Percentiles rank a stretch among this genome's conserved stretches.
Conservation (phyloP, 2,329 filamentous ascomycete genomes). For the Magnaporthales sp. region DNA sequence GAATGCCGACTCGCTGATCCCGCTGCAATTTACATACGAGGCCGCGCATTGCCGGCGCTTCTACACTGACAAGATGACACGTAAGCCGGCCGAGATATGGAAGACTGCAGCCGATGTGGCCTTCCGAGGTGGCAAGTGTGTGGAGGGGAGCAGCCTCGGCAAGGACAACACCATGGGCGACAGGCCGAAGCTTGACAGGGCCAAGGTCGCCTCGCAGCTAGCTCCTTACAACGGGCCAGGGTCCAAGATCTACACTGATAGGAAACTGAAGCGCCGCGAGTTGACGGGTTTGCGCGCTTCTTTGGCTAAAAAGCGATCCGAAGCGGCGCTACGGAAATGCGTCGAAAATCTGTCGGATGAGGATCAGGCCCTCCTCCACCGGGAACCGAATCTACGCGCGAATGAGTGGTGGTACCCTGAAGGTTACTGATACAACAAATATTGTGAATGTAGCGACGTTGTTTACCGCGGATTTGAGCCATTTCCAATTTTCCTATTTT, state of each 20-base stretch:
- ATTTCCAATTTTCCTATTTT: background rate
- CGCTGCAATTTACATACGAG: constrained; percentile 40
- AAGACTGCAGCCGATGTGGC: constrained; percentile 31
- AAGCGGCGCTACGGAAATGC: background rate
- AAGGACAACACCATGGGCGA: background rate
- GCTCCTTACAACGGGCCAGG: constrained; percentile 5
- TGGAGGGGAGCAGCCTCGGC: constrained; percentile 2
- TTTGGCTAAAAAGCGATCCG: background rate
- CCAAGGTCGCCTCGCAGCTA: background rate
- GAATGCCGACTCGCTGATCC: constrained; percentile 26
- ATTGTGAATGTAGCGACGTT: too few relatives aligned
- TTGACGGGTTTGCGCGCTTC: background rate
- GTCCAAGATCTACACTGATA: background rate
- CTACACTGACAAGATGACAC: constrained; percentile 39
- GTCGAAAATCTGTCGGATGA: background rate
- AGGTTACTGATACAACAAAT: background rate
- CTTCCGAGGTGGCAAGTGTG: constrained; percentile 11
- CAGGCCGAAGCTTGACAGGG: constrained; percentile 2
- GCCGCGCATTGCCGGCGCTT: constrained; percentile 41
- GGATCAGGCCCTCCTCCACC: background rate
- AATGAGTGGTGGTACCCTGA: background rate
- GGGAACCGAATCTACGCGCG: background rate
- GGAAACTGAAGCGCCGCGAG: background rate
- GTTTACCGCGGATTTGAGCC: too few relatives aligned
- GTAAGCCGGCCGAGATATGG: constrained; percentile 37